Evolutionary conservation across 2,329 filamentous ascomycete genomes (phyloP).

Genomic region (Emmonsiellopsis sp.): DNA sequence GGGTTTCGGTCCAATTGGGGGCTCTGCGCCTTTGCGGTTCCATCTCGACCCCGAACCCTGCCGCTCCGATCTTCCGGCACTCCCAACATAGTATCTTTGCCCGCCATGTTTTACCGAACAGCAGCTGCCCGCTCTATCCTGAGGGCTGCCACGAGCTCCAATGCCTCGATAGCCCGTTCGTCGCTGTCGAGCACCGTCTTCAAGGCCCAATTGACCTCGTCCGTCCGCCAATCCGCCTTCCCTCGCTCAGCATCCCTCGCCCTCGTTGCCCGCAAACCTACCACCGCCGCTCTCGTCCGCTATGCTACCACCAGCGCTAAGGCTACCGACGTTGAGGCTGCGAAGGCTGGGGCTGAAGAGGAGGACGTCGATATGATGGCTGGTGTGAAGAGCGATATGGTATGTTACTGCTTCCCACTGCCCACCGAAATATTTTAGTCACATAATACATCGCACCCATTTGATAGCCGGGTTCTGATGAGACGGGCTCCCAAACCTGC

Average conservation of each 20-base stretch:
- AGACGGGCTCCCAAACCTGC: background rate
- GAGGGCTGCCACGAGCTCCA: conserved; percentile 34
- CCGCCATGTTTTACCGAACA: conserved; percentile 38
- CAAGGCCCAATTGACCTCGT: conserved; percentile 36
- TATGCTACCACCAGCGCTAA: conserved; percentile 29
- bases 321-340: conserved; percentile 35
- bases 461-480: no score
- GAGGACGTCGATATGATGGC: conserved; percentile 42
- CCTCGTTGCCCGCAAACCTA: conserved; percentile 35
- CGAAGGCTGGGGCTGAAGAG: conserved; percentile 24
- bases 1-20: conserved; percentile 25
- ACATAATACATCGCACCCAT: no score
- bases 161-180: conserved; percentile 33
- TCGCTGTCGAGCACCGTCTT: conserved; percentile 31
- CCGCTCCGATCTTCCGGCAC: conserved; percentile 21
- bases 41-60: background rate
- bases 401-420: conserved; percentile 30
- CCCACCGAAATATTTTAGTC: background rate
- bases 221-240: conserved; percentile 28
- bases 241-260: conserved; percentile 29
- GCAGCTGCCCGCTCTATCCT: conserved; percentile 35
- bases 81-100: conserved; percentile 21
- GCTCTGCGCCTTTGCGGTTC: conserved; percentile 7
- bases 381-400: conserved; percentile 48
- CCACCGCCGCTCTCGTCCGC: conserved; percentile 40